These are phyloP conservation scores for Westerdykella ornata DNA, from an alignment of 2,329 filamentous ascomycete species.

Conservation along the genomic window DNA sequence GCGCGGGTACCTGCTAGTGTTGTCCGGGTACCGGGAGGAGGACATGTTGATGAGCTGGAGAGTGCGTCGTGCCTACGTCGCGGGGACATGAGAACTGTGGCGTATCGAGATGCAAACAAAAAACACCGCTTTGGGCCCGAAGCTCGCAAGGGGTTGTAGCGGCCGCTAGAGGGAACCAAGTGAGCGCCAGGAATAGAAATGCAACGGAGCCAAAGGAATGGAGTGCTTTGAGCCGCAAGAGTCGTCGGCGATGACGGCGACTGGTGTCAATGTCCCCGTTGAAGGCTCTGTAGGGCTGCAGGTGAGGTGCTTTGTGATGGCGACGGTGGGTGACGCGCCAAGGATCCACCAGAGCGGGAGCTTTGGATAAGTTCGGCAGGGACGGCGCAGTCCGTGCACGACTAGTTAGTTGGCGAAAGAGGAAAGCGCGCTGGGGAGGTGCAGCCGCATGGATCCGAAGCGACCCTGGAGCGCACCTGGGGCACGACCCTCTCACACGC, in stretches of 20 bases:
- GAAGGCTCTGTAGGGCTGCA: no score
- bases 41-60: constrained; percentile 22
- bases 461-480: no score
- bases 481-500: background rate
- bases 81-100: constrained; percentile 12
- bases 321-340: background rate
- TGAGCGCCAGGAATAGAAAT: no score
- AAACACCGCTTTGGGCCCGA: background rate
- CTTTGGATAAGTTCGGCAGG: constrained; percentile 3
- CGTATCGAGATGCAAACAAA: background rate
- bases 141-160: no score
- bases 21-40: constrained; percentile 30
- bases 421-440: constrained; percentile 8
- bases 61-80: background rate
- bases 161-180: no score
- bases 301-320: no score
- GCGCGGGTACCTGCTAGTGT: constrained; percentile 35
- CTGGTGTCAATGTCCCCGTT: background rate
- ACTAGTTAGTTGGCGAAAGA: constrained; percentile 1
- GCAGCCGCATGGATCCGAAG: constrained; percentile 9
- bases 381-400: constrained; percentile 1
- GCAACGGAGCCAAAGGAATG: no score
- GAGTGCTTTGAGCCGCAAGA: no score
- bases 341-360: constrained; percentile 4
- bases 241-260: no score